phyloP scores from a whole-genome alignment of 257 asterid genomes.

The Solanum lignicaule region DNA sequence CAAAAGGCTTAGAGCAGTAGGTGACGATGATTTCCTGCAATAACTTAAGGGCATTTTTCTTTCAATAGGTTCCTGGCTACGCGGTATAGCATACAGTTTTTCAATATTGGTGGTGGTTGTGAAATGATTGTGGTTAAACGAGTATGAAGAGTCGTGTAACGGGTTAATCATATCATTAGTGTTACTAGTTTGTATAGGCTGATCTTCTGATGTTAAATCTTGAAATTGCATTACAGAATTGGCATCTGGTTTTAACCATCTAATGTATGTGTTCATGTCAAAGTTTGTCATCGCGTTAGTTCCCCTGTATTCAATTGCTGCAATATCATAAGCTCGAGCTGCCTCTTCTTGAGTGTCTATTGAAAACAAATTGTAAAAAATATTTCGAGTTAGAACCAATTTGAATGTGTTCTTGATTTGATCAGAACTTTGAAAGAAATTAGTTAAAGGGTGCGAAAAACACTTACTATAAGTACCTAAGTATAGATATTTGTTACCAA shows the following conservation, averaged over 20 bases:
- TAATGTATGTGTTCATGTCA: slow-evolving; percentile 29
- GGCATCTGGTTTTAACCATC: slow-evolving; percentile 38
- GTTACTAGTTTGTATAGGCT: neutral
- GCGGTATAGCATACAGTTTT: slow-evolving; percentile 14
- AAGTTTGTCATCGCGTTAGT: slow-evolving; percentile 43
- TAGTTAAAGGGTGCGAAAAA: neutral
- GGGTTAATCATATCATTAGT: slow-evolving; percentile 5
- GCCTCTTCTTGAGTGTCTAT: slow-evolving; percentile 52
- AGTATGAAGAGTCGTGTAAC: slow-evolving; percentile 9
- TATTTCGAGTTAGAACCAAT: neutral
- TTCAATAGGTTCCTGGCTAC: slow-evolving; percentile 45
- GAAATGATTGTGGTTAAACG: slow-evolving; percentile 14
- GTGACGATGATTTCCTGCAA: slow-evolving; percentile 28
- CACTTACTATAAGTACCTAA: slow-evolving; percentile 62
- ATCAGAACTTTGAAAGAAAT: neutral
- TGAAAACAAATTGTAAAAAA: neutral
- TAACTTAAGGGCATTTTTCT: slow-evolving; percentile 49
- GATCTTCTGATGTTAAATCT: slow-evolving; percentile 3
- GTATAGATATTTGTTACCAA: slow-evolving; percentile 77
- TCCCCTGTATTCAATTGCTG: slow-evolving; percentile 44
- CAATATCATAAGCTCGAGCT: slow-evolving; percentile 46
- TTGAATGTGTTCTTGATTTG: neutral
- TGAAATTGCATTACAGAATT: slow-evolving; percentile 8
- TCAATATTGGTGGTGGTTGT: slow-evolving; percentile 7
- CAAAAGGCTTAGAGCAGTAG: slow-evolving; percentile 58